A percentile compares a stretch with the other conserved stretches of the same genome.
phyloP scores from a whole-genome alignment of 495 filamentous ascomycete genomes.

The Pyronema omphalodes region DNA sequence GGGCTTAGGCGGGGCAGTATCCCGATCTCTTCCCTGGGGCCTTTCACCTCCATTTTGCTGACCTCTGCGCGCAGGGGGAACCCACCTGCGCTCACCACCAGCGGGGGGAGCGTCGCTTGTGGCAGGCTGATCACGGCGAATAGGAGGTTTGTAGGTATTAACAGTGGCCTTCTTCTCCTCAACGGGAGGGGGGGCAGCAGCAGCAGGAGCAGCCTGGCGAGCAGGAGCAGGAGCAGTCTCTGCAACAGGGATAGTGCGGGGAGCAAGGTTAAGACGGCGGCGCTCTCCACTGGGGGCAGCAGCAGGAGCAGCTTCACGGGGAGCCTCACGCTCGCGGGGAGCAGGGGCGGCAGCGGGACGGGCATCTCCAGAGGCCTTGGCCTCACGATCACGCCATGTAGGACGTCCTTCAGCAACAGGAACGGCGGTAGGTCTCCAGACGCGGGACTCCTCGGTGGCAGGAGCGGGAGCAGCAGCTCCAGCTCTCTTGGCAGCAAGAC shows the following conservation, averaged over 20 bases:
- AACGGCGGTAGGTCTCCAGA: conserved; percentile 9
- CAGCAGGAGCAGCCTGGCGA: conserved; percentile 8
- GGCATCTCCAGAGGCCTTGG: conserved; percentile 11
- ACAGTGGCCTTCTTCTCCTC: not conserved
- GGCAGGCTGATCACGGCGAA: not conserved
- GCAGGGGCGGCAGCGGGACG: conserved; percentile 12
- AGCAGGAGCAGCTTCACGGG: conserved; percentile 9
- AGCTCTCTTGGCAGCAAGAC: conserved; percentile 31
- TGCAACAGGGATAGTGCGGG: conserved; percentile 11
- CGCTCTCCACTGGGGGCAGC: conserved; percentile 14
- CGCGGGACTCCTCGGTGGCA: conserved; percentile 3
- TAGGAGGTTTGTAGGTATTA: not conserved
- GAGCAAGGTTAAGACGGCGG: conserved; percentile 15
- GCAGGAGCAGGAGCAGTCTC: conserved; percentile 9
- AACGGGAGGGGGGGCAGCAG: not conserved
- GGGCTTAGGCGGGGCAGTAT: not conserved
- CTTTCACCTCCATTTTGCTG: not conserved
- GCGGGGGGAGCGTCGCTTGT: not conserved
- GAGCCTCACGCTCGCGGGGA: conserved; percentile 7
- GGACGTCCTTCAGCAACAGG: conserved; percentile 4
- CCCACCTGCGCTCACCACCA: conserved; percentile 1
- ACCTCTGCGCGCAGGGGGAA: not conserved
- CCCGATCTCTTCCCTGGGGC: not conserved
- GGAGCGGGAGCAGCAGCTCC: conserved; percentile 11
- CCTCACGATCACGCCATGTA: conserved; percentile 19